These are phyloP conservation scores for Podospora sp. DNA, from an alignment of 495 filamentous ascomycete genomes.

Conservation along the genomic window DNA sequence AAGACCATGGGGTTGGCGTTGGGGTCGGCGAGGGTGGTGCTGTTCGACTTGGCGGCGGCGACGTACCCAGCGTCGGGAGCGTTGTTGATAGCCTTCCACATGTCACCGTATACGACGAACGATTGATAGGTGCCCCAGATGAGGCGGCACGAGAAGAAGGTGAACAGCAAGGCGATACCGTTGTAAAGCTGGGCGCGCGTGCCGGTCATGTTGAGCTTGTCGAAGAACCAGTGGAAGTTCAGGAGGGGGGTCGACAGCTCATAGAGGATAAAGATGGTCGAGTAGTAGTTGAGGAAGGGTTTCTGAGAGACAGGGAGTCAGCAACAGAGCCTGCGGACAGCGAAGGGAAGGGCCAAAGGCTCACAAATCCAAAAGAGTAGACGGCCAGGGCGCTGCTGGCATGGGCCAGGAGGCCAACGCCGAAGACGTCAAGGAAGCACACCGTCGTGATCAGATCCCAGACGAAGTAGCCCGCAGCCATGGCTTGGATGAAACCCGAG, in stretches of 20 bases:
- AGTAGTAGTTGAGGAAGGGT: constrained; percentile 94
- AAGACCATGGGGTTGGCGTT: constrained; percentile 29
- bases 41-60: constrained; percentile 31
- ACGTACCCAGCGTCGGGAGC: constrained; percentile 38
- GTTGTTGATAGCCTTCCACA: constrained; percentile 64
- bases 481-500: constrained; percentile 77
- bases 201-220: constrained; percentile 95
- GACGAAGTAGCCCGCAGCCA: constrained; percentile 93
- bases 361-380: constrained; percentile 89
- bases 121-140: constrained; percentile 91
- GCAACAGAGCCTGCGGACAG: neutral
- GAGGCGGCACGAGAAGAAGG: constrained; percentile 88
- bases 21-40: constrained; percentile 34
- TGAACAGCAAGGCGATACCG: constrained; percentile 68
- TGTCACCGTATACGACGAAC: constrained; percentile 72
- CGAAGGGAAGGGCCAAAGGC: constrained; percentile 40
- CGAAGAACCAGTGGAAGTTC: constrained; percentile 99
- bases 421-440: constrained; percentile 76
- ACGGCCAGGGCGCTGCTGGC: constrained; percentile 82
- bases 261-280: constrained; percentile 90
- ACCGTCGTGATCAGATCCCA: constrained; percentile 85
- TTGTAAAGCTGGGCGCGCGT: constrained; percentile 80
- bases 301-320: constrained; percentile 53
- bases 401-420: constrained; percentile 85
- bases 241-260: constrained; percentile 93